Evolutionary conservation across 306 rosid species (phyloP).

Genomic region (Amphicarpaea edgeworthii): DNA sequence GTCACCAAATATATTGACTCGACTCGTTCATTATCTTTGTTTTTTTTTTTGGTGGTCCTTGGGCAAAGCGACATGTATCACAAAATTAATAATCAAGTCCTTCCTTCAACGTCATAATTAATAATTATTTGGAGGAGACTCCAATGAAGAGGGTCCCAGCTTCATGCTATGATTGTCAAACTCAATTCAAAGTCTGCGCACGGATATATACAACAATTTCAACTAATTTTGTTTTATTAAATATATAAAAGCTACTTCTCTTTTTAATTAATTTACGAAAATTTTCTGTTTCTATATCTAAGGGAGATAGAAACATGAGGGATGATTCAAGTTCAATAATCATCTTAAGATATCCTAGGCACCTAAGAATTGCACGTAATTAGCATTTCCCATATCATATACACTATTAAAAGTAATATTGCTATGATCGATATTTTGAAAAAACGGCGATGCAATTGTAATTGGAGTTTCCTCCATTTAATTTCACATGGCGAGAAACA

Average conservation of each 20-base stretch:
- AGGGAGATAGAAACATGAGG: too few species aligned
- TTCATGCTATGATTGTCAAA: background rate
- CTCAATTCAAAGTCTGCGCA: background rate
- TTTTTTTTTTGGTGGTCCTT: conserved; percentile 36
- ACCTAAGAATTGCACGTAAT: background rate
- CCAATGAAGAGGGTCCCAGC: background rate
- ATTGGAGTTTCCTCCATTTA: conserved; percentile 23
- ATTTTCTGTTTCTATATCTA: background rate
- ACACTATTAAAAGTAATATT: background rate
- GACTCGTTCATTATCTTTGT: too few species aligned
- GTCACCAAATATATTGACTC: too few species aligned
- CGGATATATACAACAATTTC: too few species aligned
- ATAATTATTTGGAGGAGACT: background rate
- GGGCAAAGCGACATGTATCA: conserved; percentile 50
- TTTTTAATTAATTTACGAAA: background rate
- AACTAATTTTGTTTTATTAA: too few species aligned
- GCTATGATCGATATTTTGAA: background rate
- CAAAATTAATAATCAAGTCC: background rate
- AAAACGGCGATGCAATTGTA: conserved; percentile 7
- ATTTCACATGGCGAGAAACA: background rate
- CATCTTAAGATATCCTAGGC: background rate
- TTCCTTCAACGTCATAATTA: conserved; percentile 38
- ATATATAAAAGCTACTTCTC: too few species aligned
- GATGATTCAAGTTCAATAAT: background rate
- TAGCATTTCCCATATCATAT: too few species aligned